Conservation (phyloP, 805 yeast genomes). For the Zygoascus biomembranicola region DNA sequence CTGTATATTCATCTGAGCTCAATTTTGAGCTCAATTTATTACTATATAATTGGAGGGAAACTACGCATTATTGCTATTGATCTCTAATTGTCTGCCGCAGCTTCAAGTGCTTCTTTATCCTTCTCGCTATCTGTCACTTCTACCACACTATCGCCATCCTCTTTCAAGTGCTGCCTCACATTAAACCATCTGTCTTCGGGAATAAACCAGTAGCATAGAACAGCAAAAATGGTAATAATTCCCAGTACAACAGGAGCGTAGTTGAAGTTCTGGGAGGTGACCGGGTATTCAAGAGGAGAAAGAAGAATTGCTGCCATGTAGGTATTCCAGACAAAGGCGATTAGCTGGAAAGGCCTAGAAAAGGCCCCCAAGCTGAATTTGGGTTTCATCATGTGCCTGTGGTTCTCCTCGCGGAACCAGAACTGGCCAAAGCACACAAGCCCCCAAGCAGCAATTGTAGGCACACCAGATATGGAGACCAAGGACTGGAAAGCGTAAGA, state of each 20-base stretch:
- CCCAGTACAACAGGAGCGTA: constrained; percentile 18
- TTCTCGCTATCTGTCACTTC: neutral
- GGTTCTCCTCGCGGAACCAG: constrained; percentile 9
- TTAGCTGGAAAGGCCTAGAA: constrained; percentile 14
- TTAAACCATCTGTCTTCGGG: constrained; percentile 16
- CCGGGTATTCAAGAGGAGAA: constrained; percentile 19
- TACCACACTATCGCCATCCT: neutral
- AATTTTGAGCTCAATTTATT: no score
- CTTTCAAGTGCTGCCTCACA: neutral
- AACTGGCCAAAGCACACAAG: constrained; percentile 17
- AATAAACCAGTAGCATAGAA: constrained; percentile 10
- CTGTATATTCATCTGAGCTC: no score
- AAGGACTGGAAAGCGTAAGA: constrained; percentile 18
- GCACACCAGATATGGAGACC: constrained; percentile 19
- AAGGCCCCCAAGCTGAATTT: constrained; percentile 15
- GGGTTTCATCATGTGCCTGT: constrained; percentile 7
- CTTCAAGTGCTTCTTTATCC: neutral
- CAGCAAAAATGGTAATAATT: constrained; percentile 15
- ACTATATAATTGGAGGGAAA: no score
- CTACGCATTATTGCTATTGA: neutral
- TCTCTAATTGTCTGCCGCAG: neutral
- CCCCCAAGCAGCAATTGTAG: constrained; percentile 18
- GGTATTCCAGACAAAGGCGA: constrained; percentile 15
- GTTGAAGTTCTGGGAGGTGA: constrained; percentile 14
- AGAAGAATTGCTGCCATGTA: constrained; percentile 13